Conservation (phyloP, 345 rosid genomes). For the Salix exigua region DNA sequence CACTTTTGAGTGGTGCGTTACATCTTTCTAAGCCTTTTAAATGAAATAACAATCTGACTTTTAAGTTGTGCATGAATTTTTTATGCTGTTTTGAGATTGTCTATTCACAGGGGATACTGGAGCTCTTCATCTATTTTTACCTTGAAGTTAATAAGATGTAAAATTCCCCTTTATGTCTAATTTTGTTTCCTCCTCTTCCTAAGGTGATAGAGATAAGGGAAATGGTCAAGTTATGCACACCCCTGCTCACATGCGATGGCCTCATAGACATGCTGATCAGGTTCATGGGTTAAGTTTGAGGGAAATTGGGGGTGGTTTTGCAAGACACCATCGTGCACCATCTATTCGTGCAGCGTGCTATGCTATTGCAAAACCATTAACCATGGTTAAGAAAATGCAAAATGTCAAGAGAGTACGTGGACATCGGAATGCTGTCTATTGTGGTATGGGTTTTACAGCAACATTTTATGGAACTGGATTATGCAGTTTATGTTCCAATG, state of each 20-base stretch:
- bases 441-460: slow-evolving; percentile 54
- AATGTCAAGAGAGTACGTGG: slow-evolving; percentile 87
- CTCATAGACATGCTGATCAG: slow-evolving; percentile 88
- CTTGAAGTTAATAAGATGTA: neutral
- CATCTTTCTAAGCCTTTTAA: slow-evolving; percentile 15
- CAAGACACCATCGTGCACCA: slow-evolving; percentile 94
- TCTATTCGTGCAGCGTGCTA: slow-evolving; percentile 91
- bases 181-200: slow-evolving; percentile 13
- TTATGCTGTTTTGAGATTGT: neutral
- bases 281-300: slow-evolving; percentile 82
- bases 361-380: slow-evolving; percentile 86
- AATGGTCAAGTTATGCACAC: slow-evolving; percentile 41
- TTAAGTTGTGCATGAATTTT: neutral
- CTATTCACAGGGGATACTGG: neutral
- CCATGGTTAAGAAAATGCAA: slow-evolving; percentile 96
- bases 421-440: slow-evolving; percentile 95
- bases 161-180: slow-evolving; percentile 14
- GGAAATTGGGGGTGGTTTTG: slow-evolving; percentile 98
- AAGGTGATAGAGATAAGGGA: slow-evolving; percentile 51
- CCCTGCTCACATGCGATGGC: slow-evolving; percentile 85
- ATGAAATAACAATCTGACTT: slow-evolving; percentile 13
- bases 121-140: neutral
- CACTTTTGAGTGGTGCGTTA: slow-evolving; percentile 80
- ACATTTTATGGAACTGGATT: neutral
- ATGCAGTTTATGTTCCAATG: neutral